Evolutionary conservation across 1,139 yeast species (phyloP), one percentile per base, ranked within the genome.

Genomic region (Scheffersomyces lignicola): DNA sequence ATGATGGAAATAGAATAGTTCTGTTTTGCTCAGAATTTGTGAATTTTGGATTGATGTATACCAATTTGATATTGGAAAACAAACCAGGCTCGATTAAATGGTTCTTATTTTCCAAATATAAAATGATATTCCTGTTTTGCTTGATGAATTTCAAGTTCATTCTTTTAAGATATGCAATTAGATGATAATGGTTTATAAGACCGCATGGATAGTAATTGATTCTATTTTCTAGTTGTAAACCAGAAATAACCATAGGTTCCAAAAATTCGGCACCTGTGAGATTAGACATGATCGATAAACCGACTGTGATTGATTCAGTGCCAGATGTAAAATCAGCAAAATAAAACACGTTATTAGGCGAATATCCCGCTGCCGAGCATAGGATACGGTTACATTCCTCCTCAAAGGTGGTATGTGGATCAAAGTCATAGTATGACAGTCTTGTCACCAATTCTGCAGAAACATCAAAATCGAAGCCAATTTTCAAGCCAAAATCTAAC

Each of bases 31-130:
- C 25, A 11, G 38, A 42, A 24, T 48, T 42, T 29, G 54, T 60
- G 24, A 43, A 41, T 10, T 35, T 34, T 7, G 46, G 38, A 31
- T 44, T 46, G n/a, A 54, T 37, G 30, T 43, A 48, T 2, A 43
- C 33, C n/a, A 57, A 37, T 4, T 42, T 37, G 21, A 57, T 49
- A 35, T 56, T 47, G 6, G 52, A 39, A 28, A 42, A 54, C 7
- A 32, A 7, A 9, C 23, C n/a, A 14, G 28, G 31, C 7, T 28
- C 23, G 2, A 35, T 23, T 21, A 31, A 38, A 18, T 26, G 26
- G 18, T 36, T 32, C 17, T 42, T 42, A 26, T 39, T 39, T 8
- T 37, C 37, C 17, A 42, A 18, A 8, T 42, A 12, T 16, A 44
- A 14, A 7, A 44, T 22, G 7, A 44, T 39, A 9, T 35, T 32